Evolutionary conservation across 1,139 yeast species (phyloP), one percentile per base, ranked within the genome.

Genomic region (Magnusiomyces magnusii): DNA sequence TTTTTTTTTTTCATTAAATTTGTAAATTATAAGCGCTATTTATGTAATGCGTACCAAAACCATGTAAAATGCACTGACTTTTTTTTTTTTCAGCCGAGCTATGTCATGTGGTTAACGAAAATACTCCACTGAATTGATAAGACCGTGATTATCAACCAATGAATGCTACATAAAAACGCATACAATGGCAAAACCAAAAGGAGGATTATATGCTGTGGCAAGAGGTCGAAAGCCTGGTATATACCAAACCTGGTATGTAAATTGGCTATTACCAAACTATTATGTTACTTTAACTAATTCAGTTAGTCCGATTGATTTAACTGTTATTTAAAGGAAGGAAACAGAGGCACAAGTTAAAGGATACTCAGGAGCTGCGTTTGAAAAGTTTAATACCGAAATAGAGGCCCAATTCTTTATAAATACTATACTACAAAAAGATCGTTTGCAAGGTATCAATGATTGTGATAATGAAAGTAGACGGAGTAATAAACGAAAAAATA

Each of bases 191-290:
- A 47, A 24, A 27, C 17, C 51, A 13, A 47, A 15, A 13, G 23
- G 54, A 2, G 69, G 71, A 56, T 78, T 65, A 66, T 86, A 86
- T 65, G 91, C 90, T 0, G 91, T 86, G 1, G 81, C 79, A 3
- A 76, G 71, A 15, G 92, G 92, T 10, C 71, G 78, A 19, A 63
- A 64, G 0, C 65, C 73, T 0, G 93, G 92, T 0, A 74, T 86
- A 1, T 86, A 71, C 67, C 63, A 57, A 19, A 69, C 68, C 51
- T 86, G 93, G 93, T 67, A 70, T 2, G 76, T 73, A 80, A 85
- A 60, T 71, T 76, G 59, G 60, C 60, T 0, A 23, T 24, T 9
- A 41, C n/a, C 27, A n/a, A 25, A 24, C 27, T 10, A 13, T 31
- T 13, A 31, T 31, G 10, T 31, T 31, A 7, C 7, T 31, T 31